These are phyloP conservation scores for Penicillium brasilianum DNA, from an alignment of 2,329 filamentous ascomycete genomes.

Conservation along the genomic window DNA sequence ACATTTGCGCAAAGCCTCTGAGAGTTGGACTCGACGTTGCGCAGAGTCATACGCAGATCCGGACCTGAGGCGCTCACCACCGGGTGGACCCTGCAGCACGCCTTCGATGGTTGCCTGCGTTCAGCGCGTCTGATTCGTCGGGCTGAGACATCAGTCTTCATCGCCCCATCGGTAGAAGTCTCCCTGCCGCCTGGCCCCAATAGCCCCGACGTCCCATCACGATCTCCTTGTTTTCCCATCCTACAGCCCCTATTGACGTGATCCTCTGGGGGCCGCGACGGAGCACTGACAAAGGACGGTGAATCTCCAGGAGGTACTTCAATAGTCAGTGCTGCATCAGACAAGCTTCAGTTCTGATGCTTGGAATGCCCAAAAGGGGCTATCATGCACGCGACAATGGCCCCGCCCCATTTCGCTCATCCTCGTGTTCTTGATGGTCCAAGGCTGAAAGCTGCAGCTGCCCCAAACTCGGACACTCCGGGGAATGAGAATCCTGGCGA, in stretches of 20 bases:
- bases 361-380: neutral
- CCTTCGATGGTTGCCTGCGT: neutral
- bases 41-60: neutral
- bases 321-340: neutral
- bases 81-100: conserved; percentile 7
- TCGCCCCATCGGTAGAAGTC: conserved; percentile 1
- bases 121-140: neutral
- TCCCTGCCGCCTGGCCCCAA: neutral
- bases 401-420: neutral
- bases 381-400: conserved; percentile 1
- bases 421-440: neutral
- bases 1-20: neutral
- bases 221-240: conserved; percentile 1
- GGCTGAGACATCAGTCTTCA: conserved; percentile 5
- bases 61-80: neutral
- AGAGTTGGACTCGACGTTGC: neutral
- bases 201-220: neutral
- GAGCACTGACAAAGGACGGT: neutral
- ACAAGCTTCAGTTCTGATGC: neutral
- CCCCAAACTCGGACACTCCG: neutral
- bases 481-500: neutral
- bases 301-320: neutral
- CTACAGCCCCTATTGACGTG: neutral
- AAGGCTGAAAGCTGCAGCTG: neutral
- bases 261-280: neutral